Base-by-base conservation (phyloP, 805 yeast species). In the Ogataea methanolica region DNA sequence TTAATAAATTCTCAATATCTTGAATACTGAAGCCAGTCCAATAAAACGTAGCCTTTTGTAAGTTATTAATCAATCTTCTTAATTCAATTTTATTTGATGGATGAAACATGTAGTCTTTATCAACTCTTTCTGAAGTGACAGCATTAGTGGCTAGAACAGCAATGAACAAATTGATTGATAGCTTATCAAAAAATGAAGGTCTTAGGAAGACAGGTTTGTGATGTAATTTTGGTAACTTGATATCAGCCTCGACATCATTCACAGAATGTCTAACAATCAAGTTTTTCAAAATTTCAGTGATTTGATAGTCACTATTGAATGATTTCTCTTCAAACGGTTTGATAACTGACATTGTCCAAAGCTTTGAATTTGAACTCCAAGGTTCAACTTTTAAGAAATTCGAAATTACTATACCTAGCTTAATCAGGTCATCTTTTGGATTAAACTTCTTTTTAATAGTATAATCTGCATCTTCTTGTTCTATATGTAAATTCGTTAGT, bases 141-240 rank as follows among this genome's bases (percentile, higher is more conserved):
- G 90, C 88, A 67, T 84, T 84, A 3, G 82, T 80, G 1, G 88
- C 87, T 40, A 84, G 66, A 1, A 83, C 87, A 0, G 88, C 79
- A 7, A 79, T 75, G 57, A 84, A 84, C 9, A 84, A 63, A 58
- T 84, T 83, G 17, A 84, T 70, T 0, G 88, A 75, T 11, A 83
- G 51, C 54, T 71, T 78, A 58, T 84, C 83, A 52, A 80, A 83
- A 53, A 66, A 75, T 0, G 88, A 80, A 0, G 90, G 89, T 43
- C 72, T 66, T n/a, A 84, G 54, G 49, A 76, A 75, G 0, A 81
- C 76, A 0, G 84, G 81, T 29, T 70, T 73, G 54, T 82, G 87
- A 52, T 74, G 78, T 41, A 84, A 57, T 33, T 73, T 78, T 0
- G 90, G 89, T 14, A 84, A 65, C 23, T 67, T 63, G 15, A 84